Evolutionary conservation across 352 stramenopile species (phyloP).

Genomic region (Elongisporangium prolatum): DNA sequence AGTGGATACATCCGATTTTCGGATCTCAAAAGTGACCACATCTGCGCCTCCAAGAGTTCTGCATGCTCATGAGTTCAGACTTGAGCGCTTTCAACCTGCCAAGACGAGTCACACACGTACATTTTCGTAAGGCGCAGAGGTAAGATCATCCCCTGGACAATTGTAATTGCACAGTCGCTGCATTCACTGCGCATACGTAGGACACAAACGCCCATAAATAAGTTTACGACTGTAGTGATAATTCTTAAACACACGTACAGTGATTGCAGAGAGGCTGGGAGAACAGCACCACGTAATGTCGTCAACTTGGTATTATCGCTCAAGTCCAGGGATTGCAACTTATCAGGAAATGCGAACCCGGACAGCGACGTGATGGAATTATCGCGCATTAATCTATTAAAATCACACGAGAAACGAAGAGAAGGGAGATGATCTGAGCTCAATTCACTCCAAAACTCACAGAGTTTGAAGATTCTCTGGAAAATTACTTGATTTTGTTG

Average conservation of each 20-base stretch:
- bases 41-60: slow-evolving; percentile 22
- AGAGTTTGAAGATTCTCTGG: slow-evolving; percentile 4
- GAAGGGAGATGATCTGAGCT: no score
- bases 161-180: slow-evolving; percentile 11
- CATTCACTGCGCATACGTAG: slow-evolving; percentile 5
- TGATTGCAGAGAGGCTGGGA: slow-evolving; percentile 32
- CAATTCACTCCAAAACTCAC: neutral
- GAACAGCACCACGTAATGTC: slow-evolving; percentile 31
- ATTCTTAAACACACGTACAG: no score
- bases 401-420: no score
- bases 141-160: slow-evolving; percentile 19
- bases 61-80: no score
- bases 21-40: slow-evolving; percentile 26
- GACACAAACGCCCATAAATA: no score
- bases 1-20: slow-evolving; percentile 27
- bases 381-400: neutral
- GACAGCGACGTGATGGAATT: neutral
- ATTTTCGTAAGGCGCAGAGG: slow-evolving; percentile 29
- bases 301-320: slow-evolving; percentile 37
- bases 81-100: no score
- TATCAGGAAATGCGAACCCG: slow-evolving; percentile 11
- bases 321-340: slow-evolving; percentile 18
- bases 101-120: slow-evolving; percentile 15
- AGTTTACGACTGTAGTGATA: no score
- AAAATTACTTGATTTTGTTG: slow-evolving; percentile 8